Evolutionary conservation across 176 grass and related monocot genomes (phyloP).

Genomic region (Neostapfia colusana): DNA sequence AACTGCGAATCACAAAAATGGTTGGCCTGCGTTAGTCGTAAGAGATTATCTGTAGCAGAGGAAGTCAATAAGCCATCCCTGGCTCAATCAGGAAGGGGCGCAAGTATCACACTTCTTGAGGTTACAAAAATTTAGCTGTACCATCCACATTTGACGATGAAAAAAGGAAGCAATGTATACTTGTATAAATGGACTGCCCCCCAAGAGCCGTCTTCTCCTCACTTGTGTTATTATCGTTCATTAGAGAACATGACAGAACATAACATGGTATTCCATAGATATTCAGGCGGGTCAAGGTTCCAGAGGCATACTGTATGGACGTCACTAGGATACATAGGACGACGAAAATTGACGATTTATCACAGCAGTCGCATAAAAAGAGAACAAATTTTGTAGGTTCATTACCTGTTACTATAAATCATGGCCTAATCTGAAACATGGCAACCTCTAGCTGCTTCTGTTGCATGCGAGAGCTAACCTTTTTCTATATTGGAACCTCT

Average conservation of each 20-base stretch:
- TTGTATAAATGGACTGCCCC: slow-evolving; percentile 25
- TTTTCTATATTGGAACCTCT: slow-evolving; percentile 53
- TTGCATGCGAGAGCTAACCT: slow-evolving; percentile 57
- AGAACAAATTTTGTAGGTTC: slow-evolving; percentile 72
- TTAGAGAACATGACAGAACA: slow-evolving; percentile 31
- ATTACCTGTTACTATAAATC: slow-evolving; percentile 71
- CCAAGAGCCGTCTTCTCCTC: slow-evolving; percentile 35
- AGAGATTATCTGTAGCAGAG: too few species aligned
- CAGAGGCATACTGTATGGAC: slow-evolving; percentile 35
- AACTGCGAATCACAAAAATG: too few species aligned
- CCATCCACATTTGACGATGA: slow-evolving; percentile 13
- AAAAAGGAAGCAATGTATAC: slow-evolving; percentile 1
- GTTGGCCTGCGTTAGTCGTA: too few species aligned
- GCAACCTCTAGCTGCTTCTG: slow-evolving; percentile 54
- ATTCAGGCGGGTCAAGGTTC: slow-evolving; percentile 45
- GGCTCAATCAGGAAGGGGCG: neutral
- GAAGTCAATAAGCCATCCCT: neutral
- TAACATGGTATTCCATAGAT: slow-evolving; percentile 39
- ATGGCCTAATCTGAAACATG: slow-evolving; percentile 66
- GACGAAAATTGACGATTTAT: slow-evolving; percentile 41
- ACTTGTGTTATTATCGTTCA: slow-evolving; percentile 23
- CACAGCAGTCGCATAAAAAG: slow-evolving; percentile 47
- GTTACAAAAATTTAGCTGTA: neutral
- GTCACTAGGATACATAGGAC: slow-evolving; percentile 50
- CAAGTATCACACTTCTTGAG: neutral